These are phyloP conservation scores for Chlamydomonas asymmetrica DNA, from an alignment of 139 green algal genomes.

Conservation along the genomic window DNA sequence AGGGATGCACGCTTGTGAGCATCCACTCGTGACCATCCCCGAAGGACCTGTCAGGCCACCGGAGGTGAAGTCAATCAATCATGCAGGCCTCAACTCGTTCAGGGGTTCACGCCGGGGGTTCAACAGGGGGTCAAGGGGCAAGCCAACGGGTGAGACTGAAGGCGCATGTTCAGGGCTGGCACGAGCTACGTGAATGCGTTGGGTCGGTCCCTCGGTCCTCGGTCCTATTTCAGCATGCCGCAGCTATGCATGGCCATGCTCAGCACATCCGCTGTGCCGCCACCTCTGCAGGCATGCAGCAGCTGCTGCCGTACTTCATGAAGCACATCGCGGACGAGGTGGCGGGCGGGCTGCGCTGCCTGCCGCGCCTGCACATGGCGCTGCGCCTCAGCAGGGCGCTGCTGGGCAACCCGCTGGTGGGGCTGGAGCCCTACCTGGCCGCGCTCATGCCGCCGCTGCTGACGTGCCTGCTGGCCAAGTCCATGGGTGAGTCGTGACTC, in stretches of 20 bases:
- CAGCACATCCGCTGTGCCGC: not conserved
- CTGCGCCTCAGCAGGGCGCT: constrained; percentile 57
- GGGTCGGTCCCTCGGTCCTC: too few relatives aligned
- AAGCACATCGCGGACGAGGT: constrained; percentile 75
- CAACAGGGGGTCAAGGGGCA: too few relatives aligned
- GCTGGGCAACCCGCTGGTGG: constrained; percentile 67
- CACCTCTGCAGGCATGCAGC: constrained; percentile 67
- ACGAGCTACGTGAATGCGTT: too few relatives aligned
- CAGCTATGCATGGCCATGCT: not conserved
- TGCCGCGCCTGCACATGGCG: constrained; percentile 28
- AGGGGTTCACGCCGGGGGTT: too few relatives aligned
- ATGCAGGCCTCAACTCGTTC: too few relatives aligned
- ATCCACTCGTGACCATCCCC: too few relatives aligned
- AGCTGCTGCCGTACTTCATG: constrained; percentile 83
- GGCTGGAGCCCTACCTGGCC: constrained; percentile 82
- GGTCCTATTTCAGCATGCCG: not conserved
- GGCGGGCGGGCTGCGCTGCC: constrained; percentile 20
- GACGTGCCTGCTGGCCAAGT: constrained; percentile 73
- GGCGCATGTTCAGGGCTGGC: too few relatives aligned
- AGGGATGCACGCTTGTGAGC: too few relatives aligned
- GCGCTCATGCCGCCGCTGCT: constrained; percentile 82
- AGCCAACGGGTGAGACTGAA: too few relatives aligned
- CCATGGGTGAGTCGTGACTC: constrained; percentile 53
- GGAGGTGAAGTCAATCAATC: too few relatives aligned
- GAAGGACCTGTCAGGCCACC: too few relatives aligned